Evolutionary conservation across 2,329 filamentous ascomycete species (phyloP), one percentile per base, ranked within the genome.

Genomic region (Fusarium luffae): DNA sequence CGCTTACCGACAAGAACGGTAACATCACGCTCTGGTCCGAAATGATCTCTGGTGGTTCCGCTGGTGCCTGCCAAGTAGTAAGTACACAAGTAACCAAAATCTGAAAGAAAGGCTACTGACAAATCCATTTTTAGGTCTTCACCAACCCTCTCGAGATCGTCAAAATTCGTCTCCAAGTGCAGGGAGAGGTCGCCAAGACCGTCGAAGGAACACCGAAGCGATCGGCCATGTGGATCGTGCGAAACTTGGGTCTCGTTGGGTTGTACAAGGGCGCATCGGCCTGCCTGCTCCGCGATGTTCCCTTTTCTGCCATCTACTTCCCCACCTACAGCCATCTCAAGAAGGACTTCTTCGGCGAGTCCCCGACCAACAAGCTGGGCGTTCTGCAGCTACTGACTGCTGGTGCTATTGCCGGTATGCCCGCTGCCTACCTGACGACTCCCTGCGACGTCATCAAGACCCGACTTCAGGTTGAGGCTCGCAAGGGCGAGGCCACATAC

Each of bases 381-480:
- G 88, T 99, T 50, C 66, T 97, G 41, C 95, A 98, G 83, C 91
- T 99, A 59, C 87, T 99, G 68, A 96, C 93, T 21, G 94, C 96
- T 10, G 96, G 96, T 83, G 96, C 96, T 63, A 98, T 99, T 70
- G 93, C 93, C 32, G 93, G 93, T 82, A 96, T 96, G 92, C 93
- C 93, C 8, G 93, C 93, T 7, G 93, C 93, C 10, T 99, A 99
- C 83, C 86, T 99, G 68, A 99, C 96, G 25, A 99, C 96, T 3
- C 96, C 96, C 0, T 98, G 93, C 84, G 96, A 99, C 78, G 96
- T 99, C 67, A 98, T 99, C 90, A 99, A 99, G 87, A 99, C 96
- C 5, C 92, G 96, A 79, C 87, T 99, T 64, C 96, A 99, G 81
- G 96, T 99, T 63, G 96, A 99, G 82, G 94, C 95, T 23, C 92